phyloP scores from a whole-genome alignment of 1,284 basidiomycete species.

The Ceratobasidium sp. region DNA sequence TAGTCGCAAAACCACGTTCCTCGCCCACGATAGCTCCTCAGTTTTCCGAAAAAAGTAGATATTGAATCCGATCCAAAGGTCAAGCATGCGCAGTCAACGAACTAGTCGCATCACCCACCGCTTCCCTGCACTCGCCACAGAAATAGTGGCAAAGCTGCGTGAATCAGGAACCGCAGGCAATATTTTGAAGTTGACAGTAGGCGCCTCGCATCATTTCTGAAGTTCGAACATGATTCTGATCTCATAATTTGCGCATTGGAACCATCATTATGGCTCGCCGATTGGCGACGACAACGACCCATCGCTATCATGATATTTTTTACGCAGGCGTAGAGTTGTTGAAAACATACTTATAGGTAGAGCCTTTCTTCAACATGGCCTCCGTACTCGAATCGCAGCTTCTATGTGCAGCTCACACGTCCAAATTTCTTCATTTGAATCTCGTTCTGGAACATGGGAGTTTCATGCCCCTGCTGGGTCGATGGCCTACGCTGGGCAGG shows the following conservation, averaged over 20 bases:
- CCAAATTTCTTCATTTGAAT: conserved; percentile 4
- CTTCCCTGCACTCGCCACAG: too few relatives aligned
- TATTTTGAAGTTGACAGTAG: background rate
- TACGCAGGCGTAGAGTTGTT: too few relatives aligned
- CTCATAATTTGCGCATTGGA: too few relatives aligned
- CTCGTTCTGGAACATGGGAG: conserved; percentile 1
- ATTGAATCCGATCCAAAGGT: background rate
- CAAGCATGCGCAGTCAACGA: background rate
- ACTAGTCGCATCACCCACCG: background rate
- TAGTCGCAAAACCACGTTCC: conserved; percentile 8
- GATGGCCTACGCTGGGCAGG: conserved; percentile 12
- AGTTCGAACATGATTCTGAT: too few relatives aligned
- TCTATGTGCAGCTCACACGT: background rate
- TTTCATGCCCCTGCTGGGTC: conserved; percentile 3
- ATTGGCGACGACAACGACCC: too few relatives aligned
- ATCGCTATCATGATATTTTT: too few relatives aligned
- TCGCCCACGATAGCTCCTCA: background rate
- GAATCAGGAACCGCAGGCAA: too few relatives aligned
- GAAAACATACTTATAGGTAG: too few relatives aligned
- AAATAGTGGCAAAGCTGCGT: background rate
- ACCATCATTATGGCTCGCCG: too few relatives aligned
- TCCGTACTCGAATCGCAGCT: background rate
- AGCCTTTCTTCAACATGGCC: background rate
- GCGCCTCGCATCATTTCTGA: too few relatives aligned
- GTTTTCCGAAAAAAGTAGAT: background rate